These are phyloP conservation scores for Macrolepiota fuliginosa DNA, from an alignment of 768 basidiomycete species.

Conservation along the genomic window DNA sequence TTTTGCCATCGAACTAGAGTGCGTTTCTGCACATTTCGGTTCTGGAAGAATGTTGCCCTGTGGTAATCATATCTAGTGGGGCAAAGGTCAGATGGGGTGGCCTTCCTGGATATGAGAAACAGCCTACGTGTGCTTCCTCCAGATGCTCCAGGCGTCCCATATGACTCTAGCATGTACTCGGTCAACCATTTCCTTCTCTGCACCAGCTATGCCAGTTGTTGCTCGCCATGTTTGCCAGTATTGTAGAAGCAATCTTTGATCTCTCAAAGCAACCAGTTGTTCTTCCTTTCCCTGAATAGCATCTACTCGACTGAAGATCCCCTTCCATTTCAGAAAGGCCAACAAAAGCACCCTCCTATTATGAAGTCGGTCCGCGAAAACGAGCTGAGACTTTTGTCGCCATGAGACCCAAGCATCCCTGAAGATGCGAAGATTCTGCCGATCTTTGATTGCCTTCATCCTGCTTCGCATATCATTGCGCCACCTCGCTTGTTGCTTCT, in stretches of 20 bases:
- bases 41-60: conserved; percentile 10
- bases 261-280: conserved; percentile 35
- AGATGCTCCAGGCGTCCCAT: conserved; percentile 44
- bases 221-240: conserved; percentile 62
- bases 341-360: conserved; percentile 38
- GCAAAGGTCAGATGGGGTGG: background rate
- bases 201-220: conserved; percentile 37
- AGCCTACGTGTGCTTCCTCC: conserved; percentile 59
- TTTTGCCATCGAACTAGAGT: conserved; percentile 12
- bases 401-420: conserved; percentile 66
- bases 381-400: conserved; percentile 55
- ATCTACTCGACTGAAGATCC: conserved; percentile 36
- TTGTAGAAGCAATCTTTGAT: conserved; percentile 34
- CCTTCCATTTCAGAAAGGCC: conserved; percentile 55
- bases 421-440: conserved; percentile 48
- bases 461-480: conserved; percentile 67
- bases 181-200: conserved; percentile 42
- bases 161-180: conserved; percentile 49
- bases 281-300: conserved; percentile 50
- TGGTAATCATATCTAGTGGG: conserved; percentile 8
- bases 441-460: conserved; percentile 62
- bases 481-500: conserved; percentile 59
- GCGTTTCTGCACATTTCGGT: conserved; percentile 8
- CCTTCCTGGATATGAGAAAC: background rate
- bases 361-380: conserved; percentile 51